Evolutionary conservation across 768 basidiomycete genomes (phyloP).

Genomic region (Phylloporus sp.): DNA sequence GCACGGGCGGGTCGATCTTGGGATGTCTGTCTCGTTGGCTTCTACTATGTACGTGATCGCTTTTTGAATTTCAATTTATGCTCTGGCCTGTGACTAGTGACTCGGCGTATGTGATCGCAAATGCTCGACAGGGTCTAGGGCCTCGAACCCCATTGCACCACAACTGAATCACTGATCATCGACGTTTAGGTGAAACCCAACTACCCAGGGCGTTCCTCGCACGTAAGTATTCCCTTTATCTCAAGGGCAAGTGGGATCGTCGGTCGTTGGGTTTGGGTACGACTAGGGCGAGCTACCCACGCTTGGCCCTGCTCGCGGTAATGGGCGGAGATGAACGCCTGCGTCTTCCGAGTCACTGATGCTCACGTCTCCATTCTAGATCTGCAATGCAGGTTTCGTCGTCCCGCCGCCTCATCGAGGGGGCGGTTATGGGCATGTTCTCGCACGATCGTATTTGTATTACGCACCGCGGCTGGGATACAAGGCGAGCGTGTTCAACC

Average conservation of each 20-base stretch:
- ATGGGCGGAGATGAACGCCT: slow-evolving; percentile 6
- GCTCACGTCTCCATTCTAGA: slow-evolving; percentile 38
- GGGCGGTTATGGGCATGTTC: slow-evolving; percentile 60
- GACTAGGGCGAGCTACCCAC: background rate
- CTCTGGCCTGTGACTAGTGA: background rate
- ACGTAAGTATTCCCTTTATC: slow-evolving; percentile 50
- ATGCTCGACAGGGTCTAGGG: slow-evolving; percentile 4
- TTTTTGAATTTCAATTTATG: background rate
- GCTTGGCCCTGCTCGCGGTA: background rate
- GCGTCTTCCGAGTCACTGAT: background rate
- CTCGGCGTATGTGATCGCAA: background rate
- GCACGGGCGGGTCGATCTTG: slow-evolving; percentile 53
- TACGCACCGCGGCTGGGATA: slow-evolving; percentile 80
- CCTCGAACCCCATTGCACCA: background rate
- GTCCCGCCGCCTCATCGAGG: slow-evolving; percentile 63
- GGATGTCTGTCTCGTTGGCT: slow-evolving; percentile 71
- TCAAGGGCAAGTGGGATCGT: background rate
- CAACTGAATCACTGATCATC: slow-evolving; percentile 3
- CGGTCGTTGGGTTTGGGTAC: background rate
- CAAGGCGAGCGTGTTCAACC: slow-evolving; percentile 81
- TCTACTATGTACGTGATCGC: slow-evolving; percentile 61
- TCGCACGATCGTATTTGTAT: slow-evolving; percentile 76
- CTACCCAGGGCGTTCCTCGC: slow-evolving; percentile 86
- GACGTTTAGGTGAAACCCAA: slow-evolving; percentile 68
- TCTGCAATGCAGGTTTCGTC: slow-evolving; percentile 89